Evolutionary conservation across 805 yeast genomes (phyloP), one percentile per base, ranked within the genome.

Genomic region (Lipomyces chichibuensis): DNA sequence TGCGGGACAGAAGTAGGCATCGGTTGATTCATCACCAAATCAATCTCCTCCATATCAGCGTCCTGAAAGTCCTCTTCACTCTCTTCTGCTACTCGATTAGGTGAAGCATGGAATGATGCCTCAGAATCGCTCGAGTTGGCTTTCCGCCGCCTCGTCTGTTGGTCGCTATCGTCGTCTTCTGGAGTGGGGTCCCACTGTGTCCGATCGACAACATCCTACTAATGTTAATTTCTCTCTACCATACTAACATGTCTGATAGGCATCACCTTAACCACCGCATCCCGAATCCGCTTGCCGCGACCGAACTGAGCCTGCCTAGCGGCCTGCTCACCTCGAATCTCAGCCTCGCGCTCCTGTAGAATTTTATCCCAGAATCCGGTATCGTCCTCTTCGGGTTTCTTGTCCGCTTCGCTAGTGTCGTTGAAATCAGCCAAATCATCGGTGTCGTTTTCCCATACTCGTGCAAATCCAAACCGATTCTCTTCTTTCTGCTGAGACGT

Each of bases 391-490:
- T 65, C 23, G 20, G n/a, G 46, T 9, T 46, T 43, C 11, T 56
- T 57, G 11, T 55, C 64, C 27, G 43, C 9, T 9, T 23, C 65
- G 6, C n/a, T 54, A 8, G 49, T 4, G 3, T 64, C 65, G 4
- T 33, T 52, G 9, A 51, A 52, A 6, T 52, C 61, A 27, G 33
- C 64, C 43, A 60, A 53, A 20, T 49, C 67, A 13, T 53, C 54
- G 11, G 60, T 23, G 5, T 67, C 71, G 39, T 57, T 58, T 17
- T 60, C 67, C 71, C 71, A 68, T 3, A 66, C 65, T 23, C 70
- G 37, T 3, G 65, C 65, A 35, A 53, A 67, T 4, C 65, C 63
- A 51, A 68, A 60, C 2, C 29, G 9, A n/a, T 63, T 63, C 25
- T 39, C 39, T 35, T 20, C 57, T 29, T 20, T 25, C 43, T 59